Percentiles rank a stretch among this genome's conserved stretches.
Conservation (phyloP, 1,284 basidiomycete species). For the Polyporus tsugae region DNA sequence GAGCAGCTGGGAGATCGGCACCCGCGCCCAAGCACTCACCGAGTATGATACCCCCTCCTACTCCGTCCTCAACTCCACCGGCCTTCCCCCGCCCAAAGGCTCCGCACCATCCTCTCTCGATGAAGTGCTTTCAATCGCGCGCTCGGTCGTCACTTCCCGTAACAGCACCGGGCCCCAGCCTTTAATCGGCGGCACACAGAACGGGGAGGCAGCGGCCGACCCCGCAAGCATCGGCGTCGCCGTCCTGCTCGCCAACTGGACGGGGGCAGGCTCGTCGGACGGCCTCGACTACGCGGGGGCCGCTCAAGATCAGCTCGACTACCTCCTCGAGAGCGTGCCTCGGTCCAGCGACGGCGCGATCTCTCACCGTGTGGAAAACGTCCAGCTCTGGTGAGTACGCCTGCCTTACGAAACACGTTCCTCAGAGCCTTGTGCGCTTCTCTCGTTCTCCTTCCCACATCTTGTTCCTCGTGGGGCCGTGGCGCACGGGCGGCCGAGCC, state of each 20-base stretch:
- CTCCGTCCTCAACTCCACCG: conserved; percentile 63
- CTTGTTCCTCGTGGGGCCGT: neutral
- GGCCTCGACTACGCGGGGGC: conserved; percentile 70
- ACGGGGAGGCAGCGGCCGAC: conserved; percentile 75
- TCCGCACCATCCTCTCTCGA: conserved; percentile 55
- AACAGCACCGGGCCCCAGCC: conserved; percentile 55
- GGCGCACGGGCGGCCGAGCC: neutral
- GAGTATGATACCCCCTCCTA: conserved; percentile 71
- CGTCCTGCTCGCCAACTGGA: conserved; percentile 83
- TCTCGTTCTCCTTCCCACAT: neutral
- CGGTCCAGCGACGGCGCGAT: conserved; percentile 80
- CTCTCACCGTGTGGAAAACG: conserved; percentile 73
- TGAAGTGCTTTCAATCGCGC: conserved; percentile 67
- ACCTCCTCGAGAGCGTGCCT: conserved; percentile 72
- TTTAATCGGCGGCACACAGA: conserved; percentile 51
- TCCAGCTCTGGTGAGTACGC: conserved; percentile 81
- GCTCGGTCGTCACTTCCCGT: conserved; percentile 58
- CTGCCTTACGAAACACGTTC: conserved; percentile 15
- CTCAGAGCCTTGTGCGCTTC: neutral
- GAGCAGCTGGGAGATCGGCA: conserved; percentile 85
- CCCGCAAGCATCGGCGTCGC: conserved; percentile 86
- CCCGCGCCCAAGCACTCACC: conserved; percentile 73
- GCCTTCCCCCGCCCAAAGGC: conserved; percentile 41
- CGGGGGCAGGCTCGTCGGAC: conserved; percentile 48
- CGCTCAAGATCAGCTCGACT: conserved; percentile 77